Evolutionary conservation across 2,329 filamentous ascomycete species (phyloP).

Genomic region (Acrodontium crateriforme): DNA sequence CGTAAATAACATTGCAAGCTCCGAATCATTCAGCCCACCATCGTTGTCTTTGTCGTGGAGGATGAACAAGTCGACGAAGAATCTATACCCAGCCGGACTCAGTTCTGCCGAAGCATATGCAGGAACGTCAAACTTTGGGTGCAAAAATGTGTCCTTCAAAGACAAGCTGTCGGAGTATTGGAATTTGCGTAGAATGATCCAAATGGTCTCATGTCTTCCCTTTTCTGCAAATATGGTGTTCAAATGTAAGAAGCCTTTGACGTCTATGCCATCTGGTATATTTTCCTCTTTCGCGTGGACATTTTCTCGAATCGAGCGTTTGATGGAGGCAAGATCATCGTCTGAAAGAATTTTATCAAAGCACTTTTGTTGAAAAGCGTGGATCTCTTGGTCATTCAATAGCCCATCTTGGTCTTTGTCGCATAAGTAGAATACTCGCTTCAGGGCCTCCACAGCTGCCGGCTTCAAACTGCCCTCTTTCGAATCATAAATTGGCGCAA

Average conservation of each 20-base stretch:
- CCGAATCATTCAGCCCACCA: constrained; percentile 74
- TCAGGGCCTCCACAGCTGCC: constrained; percentile 71
- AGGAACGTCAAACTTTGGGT: constrained; percentile 87
- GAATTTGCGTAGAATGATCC: constrained; percentile 90
- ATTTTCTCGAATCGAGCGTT: constrained; percentile 55
- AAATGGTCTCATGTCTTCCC: constrained; percentile 93
- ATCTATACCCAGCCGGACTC: constrained; percentile 85
- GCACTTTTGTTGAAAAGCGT: constrained; percentile 78
- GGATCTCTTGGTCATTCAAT: constrained; percentile 78
- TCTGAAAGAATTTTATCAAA: constrained; percentile 75
- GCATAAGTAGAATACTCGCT: constrained; percentile 85
- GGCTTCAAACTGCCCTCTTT: constrained; percentile 82
- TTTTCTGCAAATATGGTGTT: constrained; percentile 97
- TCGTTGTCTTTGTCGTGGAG: constrained; percentile 97
- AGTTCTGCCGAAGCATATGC: constrained; percentile 86
- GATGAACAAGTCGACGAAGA: constrained; percentile 93
- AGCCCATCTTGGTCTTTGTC: constrained; percentile 94
- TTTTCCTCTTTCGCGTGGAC: constrained; percentile 6
- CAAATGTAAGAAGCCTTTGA: constrained; percentile 70
- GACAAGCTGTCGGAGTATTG: constrained; percentile 94
- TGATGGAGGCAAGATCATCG: constrained; percentile 82
- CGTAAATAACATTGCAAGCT: constrained; percentile 76
- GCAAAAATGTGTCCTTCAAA: constrained; percentile 78
- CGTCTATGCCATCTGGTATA: constrained; percentile 62
- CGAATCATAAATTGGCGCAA: constrained; percentile 90